Percentiles rank a stretch among this genome's conserved stretches.
phyloP scores from a whole-genome alignment of 805 yeast species.

The Schwanniomyces yamadae region DNA sequence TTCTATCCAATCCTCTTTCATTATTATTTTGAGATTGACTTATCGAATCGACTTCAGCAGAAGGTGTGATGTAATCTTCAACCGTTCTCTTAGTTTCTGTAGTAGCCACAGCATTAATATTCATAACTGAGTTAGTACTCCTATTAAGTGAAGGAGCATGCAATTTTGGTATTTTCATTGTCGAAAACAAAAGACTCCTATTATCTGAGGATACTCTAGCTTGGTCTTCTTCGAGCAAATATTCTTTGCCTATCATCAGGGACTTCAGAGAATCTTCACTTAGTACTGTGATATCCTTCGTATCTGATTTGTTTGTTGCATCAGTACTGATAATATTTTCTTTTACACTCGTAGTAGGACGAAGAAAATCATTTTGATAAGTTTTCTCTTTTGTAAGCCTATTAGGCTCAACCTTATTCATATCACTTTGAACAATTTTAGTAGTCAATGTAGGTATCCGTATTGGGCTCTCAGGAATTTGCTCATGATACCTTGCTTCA shows the following conservation, averaged over 20 bases:
- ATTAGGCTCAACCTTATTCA: not conserved
- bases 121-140: conserved; percentile 32
- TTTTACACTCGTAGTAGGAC: not conserved
- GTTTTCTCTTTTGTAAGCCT: no score
- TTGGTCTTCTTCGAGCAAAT: conserved; percentile 4
- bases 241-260: no score
- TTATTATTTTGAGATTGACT: conserved; percentile 5
- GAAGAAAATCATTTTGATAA: no score
- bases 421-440: not conserved
- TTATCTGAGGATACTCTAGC: conserved; percentile 38
- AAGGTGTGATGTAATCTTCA: not conserved
- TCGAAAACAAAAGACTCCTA: conserved; percentile 31
- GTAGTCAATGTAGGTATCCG: conserved; percentile 7
- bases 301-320: not conserved
- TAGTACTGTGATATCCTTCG: not conserved
- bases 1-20: conserved; percentile 25
- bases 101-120: conserved; percentile 29
- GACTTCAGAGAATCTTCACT: not conserved
- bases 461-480: conserved; percentile 1
- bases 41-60: not conserved
- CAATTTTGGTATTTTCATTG: conserved; percentile 17
- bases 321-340: not conserved
- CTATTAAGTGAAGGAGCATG: conserved; percentile 20
- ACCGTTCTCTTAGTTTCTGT: conserved; percentile 11
- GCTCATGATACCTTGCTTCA: conserved; percentile 1